Conservation (phyloP, 345 rosid species). For the Citropsis articulata region DNA sequence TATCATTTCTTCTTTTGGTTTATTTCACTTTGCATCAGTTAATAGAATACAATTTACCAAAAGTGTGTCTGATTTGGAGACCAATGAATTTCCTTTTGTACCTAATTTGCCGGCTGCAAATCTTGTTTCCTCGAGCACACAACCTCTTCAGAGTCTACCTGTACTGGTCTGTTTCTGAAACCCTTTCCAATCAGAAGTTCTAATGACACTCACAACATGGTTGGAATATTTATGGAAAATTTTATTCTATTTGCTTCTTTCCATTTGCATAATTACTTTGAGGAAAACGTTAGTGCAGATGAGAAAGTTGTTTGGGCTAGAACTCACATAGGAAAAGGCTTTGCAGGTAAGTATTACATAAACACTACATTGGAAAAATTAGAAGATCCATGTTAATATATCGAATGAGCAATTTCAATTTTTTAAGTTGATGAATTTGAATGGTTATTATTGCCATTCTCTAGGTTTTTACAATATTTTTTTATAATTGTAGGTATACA, state of each 20-base stretch:
- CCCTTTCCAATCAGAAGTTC: background rate
- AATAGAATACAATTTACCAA: background rate
- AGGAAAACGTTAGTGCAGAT: conserved; percentile 46
- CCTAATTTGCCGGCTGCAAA: conserved; percentile 50
- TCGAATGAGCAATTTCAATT: background rate
- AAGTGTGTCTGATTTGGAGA: background rate
- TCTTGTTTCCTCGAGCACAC: conserved; percentile 73
- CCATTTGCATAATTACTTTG: conserved; percentile 45
- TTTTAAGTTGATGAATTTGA: background rate
- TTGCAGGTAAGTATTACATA: conserved; percentile 41
- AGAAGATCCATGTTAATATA: background rate
- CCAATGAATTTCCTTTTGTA: background rate
- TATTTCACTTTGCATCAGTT: background rate
- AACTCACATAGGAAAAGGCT: conserved; percentile 59
- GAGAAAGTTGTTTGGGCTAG: conserved; percentile 49
- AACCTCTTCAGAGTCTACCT: conserved; percentile 67
- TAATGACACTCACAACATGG: background rate
- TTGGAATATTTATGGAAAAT: background rate
- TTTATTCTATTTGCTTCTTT: background rate
- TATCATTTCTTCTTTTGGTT: background rate
- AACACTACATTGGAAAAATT: background rate
- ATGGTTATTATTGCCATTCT: background rate
- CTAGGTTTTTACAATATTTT: no score
- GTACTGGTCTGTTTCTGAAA: conserved; percentile 44
- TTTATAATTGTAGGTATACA: background rate